A percentile compares a stretch with the other conserved stretches of the same genome.
Conservation (phyloP, 768 basidiomycete genomes). For the Dacryopinax primogenitus region DNA sequence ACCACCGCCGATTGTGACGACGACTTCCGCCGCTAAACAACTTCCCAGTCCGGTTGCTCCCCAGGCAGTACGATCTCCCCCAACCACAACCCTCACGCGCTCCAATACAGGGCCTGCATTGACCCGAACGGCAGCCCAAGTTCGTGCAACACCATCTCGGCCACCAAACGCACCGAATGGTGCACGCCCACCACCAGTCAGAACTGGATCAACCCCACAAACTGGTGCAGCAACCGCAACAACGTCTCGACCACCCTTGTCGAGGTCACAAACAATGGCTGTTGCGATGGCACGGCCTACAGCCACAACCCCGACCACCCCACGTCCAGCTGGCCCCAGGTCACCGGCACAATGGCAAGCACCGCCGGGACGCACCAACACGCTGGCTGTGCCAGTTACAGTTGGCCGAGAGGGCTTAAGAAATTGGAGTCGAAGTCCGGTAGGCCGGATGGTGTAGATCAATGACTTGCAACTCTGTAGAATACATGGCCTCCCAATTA, state of each 20-base stretch:
- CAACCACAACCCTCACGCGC: no score
- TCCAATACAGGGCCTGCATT: no score
- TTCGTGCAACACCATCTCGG: not conserved
- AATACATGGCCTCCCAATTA: not conserved
- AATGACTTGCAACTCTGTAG: not conserved
- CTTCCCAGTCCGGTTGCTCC: not conserved
- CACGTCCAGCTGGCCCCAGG: not conserved
- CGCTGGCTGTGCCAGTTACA: not conserved
- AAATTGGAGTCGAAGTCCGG: conserved; percentile 1
- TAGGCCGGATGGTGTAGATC: conserved; percentile 4
- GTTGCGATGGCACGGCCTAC: not conserved
- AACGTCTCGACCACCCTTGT: not conserved
- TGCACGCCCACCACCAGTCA: not conserved
- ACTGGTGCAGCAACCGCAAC: not conserved
- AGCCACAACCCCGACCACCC: not conserved
- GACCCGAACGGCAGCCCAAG: not conserved
- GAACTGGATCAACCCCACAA: not conserved
- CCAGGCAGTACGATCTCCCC: not conserved
- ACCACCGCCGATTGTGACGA: not conserved
- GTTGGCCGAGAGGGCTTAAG: not conserved
- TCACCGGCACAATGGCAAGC: not conserved
- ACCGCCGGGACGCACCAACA: not conserved
- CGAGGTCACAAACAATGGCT: not conserved
- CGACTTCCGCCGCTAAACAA: not conserved
- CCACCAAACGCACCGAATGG: not conserved